Evolutionary conservation across 1,284 basidiomycete species (phyloP).

Genomic region (Ceratobasidium sp.): DNA sequence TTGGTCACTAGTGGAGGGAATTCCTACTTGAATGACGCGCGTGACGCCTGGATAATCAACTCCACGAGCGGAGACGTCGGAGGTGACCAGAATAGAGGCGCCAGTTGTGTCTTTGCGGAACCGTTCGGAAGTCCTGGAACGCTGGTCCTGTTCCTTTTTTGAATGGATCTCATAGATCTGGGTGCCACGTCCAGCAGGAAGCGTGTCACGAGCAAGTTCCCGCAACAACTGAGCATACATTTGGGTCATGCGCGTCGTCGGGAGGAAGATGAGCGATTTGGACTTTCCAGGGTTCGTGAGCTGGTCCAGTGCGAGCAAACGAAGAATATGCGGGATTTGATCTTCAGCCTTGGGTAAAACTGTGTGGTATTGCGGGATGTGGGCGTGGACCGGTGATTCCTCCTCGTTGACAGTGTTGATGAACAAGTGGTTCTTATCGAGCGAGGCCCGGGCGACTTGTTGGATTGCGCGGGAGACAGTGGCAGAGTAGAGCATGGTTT

Average conservation of each 20-base stretch:
- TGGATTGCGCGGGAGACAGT: conserved; percentile 71
- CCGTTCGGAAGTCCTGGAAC: conserved; percentile 70
- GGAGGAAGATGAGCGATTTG: conserved; percentile 90
- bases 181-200: conserved; percentile 66
- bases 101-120: conserved; percentile 74
- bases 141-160: conserved; percentile 73
- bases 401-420: conserved; percentile 70
- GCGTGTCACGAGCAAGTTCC: conserved; percentile 58
- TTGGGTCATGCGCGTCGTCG: conserved; percentile 89
- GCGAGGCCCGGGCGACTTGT: conserved; percentile 65
- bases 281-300: conserved; percentile 74
- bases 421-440: conserved; percentile 68
- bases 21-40: conserved; percentile 92
- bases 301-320: conserved; percentile 91
- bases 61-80: conserved; percentile 91
- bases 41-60: conserved; percentile 93
- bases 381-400: conserved; percentile 73
- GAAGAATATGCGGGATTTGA: conserved; percentile 82
- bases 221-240: conserved; percentile 75
- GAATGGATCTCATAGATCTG: conserved; percentile 88
- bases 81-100: conserved; percentile 80
- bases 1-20: conserved; percentile 75
- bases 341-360: conserved; percentile 72
- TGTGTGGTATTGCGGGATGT: conserved; percentile 88
- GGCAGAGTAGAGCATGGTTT: conserved; percentile 97